phyloP scores from a whole-genome alignment of 768 basidiomycete genomes.

The Auricularia cornea region DNA sequence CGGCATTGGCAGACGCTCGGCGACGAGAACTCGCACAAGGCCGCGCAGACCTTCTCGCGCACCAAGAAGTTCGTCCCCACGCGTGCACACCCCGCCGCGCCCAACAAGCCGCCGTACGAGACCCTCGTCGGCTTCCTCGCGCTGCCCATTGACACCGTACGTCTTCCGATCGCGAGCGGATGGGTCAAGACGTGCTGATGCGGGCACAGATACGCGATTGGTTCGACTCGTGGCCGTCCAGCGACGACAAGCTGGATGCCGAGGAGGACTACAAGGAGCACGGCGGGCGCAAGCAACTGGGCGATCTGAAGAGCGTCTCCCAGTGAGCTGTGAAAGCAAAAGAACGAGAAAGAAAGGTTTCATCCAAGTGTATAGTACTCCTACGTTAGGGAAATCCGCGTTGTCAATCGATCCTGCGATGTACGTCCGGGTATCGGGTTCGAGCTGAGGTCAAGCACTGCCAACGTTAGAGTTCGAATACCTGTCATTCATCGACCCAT shows the following conservation, averaged over 20 bases:
- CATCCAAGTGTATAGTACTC: no score
- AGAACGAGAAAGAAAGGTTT: no score
- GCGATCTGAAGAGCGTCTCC: neutral
- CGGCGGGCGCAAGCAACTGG: neutral
- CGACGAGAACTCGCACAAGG: constrained; percentile 32
- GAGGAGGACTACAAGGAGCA: neutral
- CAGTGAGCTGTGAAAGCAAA: no score
- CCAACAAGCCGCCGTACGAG: constrained; percentile 53
- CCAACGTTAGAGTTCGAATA: no score
- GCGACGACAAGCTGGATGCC: neutral
- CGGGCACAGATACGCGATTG: neutral
- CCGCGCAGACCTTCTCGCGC: constrained; percentile 39
- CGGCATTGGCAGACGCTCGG: constrained; percentile 29
- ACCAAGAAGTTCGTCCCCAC: constrained; percentile 61
- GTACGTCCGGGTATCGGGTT: no score
- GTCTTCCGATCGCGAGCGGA: neutral
- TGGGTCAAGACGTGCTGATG: neutral
- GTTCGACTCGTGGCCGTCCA: neutral
- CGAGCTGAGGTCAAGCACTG: no score
- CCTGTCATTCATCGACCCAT: no score
- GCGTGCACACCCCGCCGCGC: constrained; percentile 42
- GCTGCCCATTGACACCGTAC: constrained; percentile 42
- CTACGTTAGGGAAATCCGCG: no score
- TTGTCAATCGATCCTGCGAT: no score
- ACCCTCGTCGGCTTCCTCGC: constrained; percentile 46